Base-by-base conservation (phyloP, 371 early-diverging fungal species). In the Rhizopus arrhizus region DNA sequence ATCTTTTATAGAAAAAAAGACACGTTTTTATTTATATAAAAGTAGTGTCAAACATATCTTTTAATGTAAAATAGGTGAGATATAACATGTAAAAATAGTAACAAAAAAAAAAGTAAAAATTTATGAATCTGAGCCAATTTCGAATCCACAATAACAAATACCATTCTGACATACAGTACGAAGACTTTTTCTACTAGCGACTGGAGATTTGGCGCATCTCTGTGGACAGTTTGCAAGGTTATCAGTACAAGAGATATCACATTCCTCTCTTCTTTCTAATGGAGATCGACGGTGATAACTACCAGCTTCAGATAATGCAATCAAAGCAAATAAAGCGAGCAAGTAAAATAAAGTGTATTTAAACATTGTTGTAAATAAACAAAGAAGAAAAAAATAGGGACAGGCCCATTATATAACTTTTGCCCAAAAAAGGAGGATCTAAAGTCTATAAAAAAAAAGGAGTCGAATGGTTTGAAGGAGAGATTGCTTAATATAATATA, bases 141-240 rank as follows among this genome's bases (percentile, higher is more conserved):
- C 56, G 32, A 65, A 65, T 13, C 65, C 65, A 38, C 65, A 65
- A 46, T 56, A 65, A 11, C 65, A 65, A 4, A 12, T 9, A 16
- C 45, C 51, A 3, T 49, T 38, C 36, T 65, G 59, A 56, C 65
- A 65, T 8, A 65, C 65, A 38, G 35, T 46, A 22, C 22, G 22
- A 22, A 22, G 42, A 34, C 36, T 2, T 53, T 7, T 28, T 64
- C 64, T 50, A 29, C 13, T 8, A n/a, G 29, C 12, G 48, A 9
- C 31, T 33, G 43, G 7, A 11, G 56, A 58, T 31, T 22, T 38
- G 6, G 10, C n/a, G 12, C 63, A 63, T 15, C 48, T 16, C 11
- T 46, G 46, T 15, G 53, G 36, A 16, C 64, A 62, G 8, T 49
- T 29, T 9, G 31, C 16, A 8, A 42, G 28, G 13, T 22, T 16